phyloP scores from a whole-genome alignment of 306 rosid genomes.

The Acacia crassicarpa region DNA sequence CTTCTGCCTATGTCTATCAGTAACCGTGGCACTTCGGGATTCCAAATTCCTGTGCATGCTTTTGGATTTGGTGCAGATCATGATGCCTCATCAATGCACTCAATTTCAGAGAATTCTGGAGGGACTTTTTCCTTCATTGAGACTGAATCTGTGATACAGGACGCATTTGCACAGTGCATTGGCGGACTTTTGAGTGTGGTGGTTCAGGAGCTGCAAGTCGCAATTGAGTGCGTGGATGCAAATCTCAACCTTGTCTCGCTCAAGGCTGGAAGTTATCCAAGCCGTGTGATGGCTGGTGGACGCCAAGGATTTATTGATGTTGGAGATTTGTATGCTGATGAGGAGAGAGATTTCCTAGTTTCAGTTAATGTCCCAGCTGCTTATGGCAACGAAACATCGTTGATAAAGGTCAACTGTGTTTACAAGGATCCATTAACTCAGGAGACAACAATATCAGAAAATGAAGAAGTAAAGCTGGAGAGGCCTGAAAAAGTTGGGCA shows the following conservation, averaged over 20 bases:
- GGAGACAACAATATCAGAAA: slow-evolving; percentile 54
- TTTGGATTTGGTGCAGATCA: slow-evolving; percentile 97
- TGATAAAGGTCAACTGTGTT: slow-evolving; percentile 71
- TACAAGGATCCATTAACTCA: slow-evolving; percentile 84
- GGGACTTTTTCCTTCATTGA: slow-evolving; percentile 98
- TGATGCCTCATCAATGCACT: slow-evolving; percentile 92
- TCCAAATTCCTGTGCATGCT: slow-evolving; percentile 91
- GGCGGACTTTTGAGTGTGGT: slow-evolving; percentile 95
- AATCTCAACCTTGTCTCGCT: slow-evolving; percentile 54
- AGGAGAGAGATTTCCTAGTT: slow-evolving; percentile 93
- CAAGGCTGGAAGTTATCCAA: slow-evolving; percentile 87
- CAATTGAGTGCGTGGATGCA: slow-evolving; percentile 65
- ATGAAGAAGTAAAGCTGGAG: slow-evolving; percentile 73
- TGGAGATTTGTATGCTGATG: slow-evolving; percentile 94
- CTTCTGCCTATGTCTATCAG: slow-evolving; percentile 82
- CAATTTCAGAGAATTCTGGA: slow-evolving; percentile 92
- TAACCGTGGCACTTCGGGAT: slow-evolving; percentile 60
- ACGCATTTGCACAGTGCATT: slow-evolving; percentile 98
- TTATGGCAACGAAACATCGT: slow-evolving; percentile 55
- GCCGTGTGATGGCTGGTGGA: slow-evolving; percentile 59
- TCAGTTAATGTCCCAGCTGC: slow-evolving; percentile 72
- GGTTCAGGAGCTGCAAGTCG: slow-evolving; percentile 87
- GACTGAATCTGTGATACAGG: slow-evolving; percentile 89
- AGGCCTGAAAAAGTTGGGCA: slow-evolving; percentile 56
- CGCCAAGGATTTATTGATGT: slow-evolving; percentile 68